Base-by-base conservation (phyloP, 306 rosid genomes). In the Alnus glutinosa region DNA sequence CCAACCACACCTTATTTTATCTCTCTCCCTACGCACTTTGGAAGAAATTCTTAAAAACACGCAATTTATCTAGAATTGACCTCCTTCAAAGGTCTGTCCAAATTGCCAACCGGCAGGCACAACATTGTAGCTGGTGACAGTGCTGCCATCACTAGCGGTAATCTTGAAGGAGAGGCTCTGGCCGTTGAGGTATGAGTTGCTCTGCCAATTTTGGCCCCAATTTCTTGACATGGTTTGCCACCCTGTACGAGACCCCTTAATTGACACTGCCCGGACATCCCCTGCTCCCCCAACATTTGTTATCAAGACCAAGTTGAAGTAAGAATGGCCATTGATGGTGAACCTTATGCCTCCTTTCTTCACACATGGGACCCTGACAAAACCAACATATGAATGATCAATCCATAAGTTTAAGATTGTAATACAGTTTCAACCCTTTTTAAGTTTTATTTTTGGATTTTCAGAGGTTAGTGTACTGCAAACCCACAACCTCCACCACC, bases 181-280 rank as follows among this genome's bases (percentile, higher is more conserved):
- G 47, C 86, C 86, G 36, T 71, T 71, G 71, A 85, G 76, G 67
- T 63, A 79, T 42, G 86, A 82, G 64, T 85, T 82, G 84, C 81
- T 81, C 74, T 79, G 88, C 88, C 88, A 82, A 62, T 85, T 85
- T 48, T 79, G 86, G 9, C 86, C 88, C 86, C 86, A 82, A 44
- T 85, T 85, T 52, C 88, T 82, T 42, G 86, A 54, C 86, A 85
- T 82, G 2, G 88, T 75, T 14, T 54, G 46, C 88, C 88, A 85
- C 19, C 77, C 79, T 19, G 79, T 71, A 23, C 77, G 68, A 15
- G 87, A 80, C 3, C 82, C 87, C 68, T 77, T 81, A 55, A 81
- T 72, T 5, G 70, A 58, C 55, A 81, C 85, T 9, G 80, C 9
- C 15, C 23, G 73, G 1, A 84, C 77, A 48, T 84, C 81, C 34